phyloP scores from a whole-genome alignment of 176 grass and related monocot genomes.

The Miscanthus lutarioriparius region DNA sequence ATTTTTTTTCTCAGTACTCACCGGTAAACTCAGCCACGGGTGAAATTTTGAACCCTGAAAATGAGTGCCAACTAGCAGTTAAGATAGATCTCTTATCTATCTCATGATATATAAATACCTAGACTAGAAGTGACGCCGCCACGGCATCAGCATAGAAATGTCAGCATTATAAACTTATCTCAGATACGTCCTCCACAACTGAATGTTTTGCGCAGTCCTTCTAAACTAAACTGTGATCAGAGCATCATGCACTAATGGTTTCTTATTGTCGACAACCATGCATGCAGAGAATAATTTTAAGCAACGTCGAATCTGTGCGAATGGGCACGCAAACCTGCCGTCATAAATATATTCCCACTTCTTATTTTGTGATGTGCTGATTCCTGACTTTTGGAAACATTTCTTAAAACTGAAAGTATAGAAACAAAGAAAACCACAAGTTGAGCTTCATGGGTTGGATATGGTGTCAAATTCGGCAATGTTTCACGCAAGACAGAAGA shows the following conservation, averaged over 20 bases:
- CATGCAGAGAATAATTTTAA: constrained; percentile 36
- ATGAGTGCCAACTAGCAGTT: not conserved
- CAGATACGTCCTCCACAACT: constrained; percentile 19
- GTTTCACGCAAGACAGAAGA: not conserved
- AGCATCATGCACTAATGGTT: not conserved
- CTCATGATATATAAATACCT: no score
- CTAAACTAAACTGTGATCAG: not conserved
- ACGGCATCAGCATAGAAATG: not conserved
- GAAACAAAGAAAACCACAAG: not conserved
- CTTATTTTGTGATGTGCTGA: constrained; percentile 12
- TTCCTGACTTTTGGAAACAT: not conserved
- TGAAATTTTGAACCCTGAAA: not conserved
- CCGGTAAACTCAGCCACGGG: not conserved
- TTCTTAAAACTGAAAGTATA: constrained; percentile 19
- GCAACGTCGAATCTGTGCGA: constrained; percentile 25
- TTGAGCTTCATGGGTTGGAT: not conserved
- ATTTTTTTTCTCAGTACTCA: not conserved
- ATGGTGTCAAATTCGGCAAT: constrained; percentile 28
- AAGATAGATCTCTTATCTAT: no score
- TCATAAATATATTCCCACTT: constrained; percentile 18
- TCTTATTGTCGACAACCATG: constrained; percentile 18
- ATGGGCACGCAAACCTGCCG: constrained; percentile 1
- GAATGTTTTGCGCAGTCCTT: not conserved
- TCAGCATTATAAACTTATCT: not conserved
- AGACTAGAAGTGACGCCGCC: not conserved